phyloP scores from a whole-genome alignment of 1,284 basidiomycete species.

The Melampsora americana region DNA sequence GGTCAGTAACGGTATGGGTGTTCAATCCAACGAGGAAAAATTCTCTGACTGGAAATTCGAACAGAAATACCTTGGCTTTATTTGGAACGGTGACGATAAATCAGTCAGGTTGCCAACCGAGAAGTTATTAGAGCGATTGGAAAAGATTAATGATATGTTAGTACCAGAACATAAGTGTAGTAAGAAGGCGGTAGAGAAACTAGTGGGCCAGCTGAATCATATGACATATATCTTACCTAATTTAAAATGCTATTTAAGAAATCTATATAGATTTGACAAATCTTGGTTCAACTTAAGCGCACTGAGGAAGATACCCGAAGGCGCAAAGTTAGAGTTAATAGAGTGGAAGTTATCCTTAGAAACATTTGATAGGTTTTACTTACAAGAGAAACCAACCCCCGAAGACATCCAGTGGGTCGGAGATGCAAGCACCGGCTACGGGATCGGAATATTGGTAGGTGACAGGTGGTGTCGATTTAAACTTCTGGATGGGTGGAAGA shows the following conservation, averaged over 20 bases:
- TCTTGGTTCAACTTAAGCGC: not conserved
- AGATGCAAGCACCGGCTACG: no score
- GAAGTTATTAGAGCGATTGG: not conserved
- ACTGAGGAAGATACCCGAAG: not conserved
- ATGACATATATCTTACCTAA: not conserved
- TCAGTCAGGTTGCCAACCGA: not conserved
- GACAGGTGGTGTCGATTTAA: conserved; percentile 4
- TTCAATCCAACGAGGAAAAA: not conserved
- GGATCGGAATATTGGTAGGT: not conserved
- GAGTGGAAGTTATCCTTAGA: not conserved
- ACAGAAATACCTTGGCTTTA: not conserved
- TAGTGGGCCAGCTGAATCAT: not conserved
- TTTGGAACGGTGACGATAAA: not conserved
- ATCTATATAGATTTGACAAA: not conserved
- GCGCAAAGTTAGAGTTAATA: not conserved
- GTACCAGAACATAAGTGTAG: not conserved
- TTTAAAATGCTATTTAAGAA: not conserved
- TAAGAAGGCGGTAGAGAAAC: not conserved
- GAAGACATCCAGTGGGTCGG: not conserved
- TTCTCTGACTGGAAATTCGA: not conserved
- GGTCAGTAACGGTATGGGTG: not conserved
- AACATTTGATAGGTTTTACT: not conserved
- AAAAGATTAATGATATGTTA: not conserved
- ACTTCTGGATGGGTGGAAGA: not conserved
- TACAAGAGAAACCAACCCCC: not conserved